Evolutionary conservation across 1,284 basidiomycete species (phyloP).

Genomic region (Cutaneotrichosporon curvatum): DNA sequence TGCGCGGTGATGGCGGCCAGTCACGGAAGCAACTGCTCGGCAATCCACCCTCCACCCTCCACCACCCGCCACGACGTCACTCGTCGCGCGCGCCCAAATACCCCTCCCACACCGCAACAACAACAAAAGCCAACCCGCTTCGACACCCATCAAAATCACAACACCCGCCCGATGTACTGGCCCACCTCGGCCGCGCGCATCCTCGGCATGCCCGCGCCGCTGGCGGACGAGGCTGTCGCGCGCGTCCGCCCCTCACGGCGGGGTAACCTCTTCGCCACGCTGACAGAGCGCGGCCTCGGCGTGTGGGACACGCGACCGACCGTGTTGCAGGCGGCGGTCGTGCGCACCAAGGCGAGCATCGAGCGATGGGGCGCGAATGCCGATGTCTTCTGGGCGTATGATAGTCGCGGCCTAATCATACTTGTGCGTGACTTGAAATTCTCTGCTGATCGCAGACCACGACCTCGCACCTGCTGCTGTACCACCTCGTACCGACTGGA

Average conservation of each 20-base stretch:
- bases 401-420: slow-evolving; percentile 67
- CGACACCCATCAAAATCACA: too few species aligned
- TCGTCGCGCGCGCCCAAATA: too few species aligned
- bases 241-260: slow-evolving; percentile 59
- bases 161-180: slow-evolving; percentile 46
- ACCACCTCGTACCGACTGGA: slow-evolving; percentile 59
- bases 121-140: too few species aligned
- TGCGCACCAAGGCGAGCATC: slow-evolving; percentile 68
- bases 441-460: slow-evolving; percentile 54
- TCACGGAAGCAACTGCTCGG: too few species aligned
- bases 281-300: slow-evolving; percentile 60
- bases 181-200: slow-evolving; percentile 35
- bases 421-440: slow-evolving; percentile 52
- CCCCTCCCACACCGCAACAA: too few species aligned
- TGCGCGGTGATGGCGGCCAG: too few species aligned
- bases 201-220: slow-evolving; percentile 24
- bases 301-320: slow-evolving; percentile 80
- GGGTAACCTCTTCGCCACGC: slow-evolving; percentile 68
- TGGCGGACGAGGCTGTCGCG: slow-evolving; percentile 52
- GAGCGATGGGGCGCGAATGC: slow-evolving; percentile 70
- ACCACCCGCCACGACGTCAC: too few species aligned
- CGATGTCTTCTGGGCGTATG: slow-evolving; percentile 68
- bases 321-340: slow-evolving; percentile 64
- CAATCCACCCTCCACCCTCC: too few species aligned
- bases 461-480: slow-evolving; percentile 67